Base-by-base conservation (phyloP, 768 basidiomycete genomes). In the Hygrocybe punicea region DNA sequence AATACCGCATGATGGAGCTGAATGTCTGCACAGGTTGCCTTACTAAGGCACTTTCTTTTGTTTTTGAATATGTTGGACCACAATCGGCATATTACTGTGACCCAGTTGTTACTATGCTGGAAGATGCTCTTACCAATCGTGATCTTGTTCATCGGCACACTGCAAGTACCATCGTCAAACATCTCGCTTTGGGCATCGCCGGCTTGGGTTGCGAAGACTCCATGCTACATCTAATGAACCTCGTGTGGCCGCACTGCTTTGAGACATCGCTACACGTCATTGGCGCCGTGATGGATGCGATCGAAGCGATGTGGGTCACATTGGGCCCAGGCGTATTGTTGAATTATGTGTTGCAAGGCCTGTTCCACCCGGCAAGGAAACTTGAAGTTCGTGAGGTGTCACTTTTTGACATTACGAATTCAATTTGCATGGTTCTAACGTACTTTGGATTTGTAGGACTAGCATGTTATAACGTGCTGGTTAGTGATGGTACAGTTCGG, bases 201-300 rank as follows among this genome's bases (percentile, higher is more conserved):
- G 97, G 97, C 46, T 82, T 98, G 24, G 96, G 97, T 1, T 95
- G 93, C 65, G 97, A 99, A 74, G 97, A 99, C 73, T 96, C 96
- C 11, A 91, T 98, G 85, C 81, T 93, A 52, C 97, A 99, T 67
- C 74, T 98, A 49, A 92, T 98, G 87, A 99, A 99, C 70, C 83
- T 99, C 25, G 91, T 98, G 13, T 98, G 95, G 95, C 97, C 97
- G 1, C 98, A 98, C 69, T 95, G 94, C 72, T 98, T 98, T 71
- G 96, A 98, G 77, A 96, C 95, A 1, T 93, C 89, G 13, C 97
- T 97, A 5, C 97, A 99, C 74, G 95, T 99, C 58, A 98, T 98
- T 60, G 93, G 93, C 33, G 92, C 94, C 5, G 92, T 98, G 42
- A 95, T 98, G 92, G 97, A 98, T 49, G 97, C 97, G 0, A 81